A percentile compares a stretch with the other conserved stretches of the same genome.
These are phyloP conservation scores for Thelonectria rubi DNA, from an alignment of 2,329 filamentous ascomycete genomes.

Conservation along the genomic window DNA sequence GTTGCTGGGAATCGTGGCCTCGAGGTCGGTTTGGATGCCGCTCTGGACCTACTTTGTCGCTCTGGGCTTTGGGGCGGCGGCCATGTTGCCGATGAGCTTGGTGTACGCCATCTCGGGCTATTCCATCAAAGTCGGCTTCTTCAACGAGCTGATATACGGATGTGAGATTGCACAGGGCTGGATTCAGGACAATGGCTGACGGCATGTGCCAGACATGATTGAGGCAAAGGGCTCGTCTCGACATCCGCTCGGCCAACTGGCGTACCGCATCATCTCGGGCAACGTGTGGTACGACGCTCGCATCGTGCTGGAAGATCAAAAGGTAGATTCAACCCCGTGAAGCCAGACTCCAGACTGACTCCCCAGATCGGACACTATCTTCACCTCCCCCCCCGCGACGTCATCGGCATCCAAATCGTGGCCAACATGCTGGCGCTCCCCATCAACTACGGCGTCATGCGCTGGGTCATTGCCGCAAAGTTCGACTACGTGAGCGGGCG, in stretches of 20 bases:
- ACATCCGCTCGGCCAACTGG: conserved; percentile 66
- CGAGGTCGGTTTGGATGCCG: conserved; percentile 64
- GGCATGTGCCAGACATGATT: conserved; percentile 56
- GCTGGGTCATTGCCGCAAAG: conserved; percentile 67
- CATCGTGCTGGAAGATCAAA: conserved; percentile 68
- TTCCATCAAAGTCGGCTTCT: conserved; percentile 12
- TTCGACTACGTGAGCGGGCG: conserved; percentile 62
- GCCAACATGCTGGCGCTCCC: conserved; percentile 67
- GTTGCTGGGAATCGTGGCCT: conserved; percentile 60
- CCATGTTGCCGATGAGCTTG: conserved; percentile 67
- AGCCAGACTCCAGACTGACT: too few relatives aligned
- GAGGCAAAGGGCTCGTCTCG: conserved; percentile 59
- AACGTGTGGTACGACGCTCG: conserved; percentile 69
- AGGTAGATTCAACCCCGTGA: conserved; percentile 36
- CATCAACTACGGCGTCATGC: conserved; percentile 68
- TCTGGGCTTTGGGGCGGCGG: conserved; percentile 61
- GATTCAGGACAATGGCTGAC: conserved; percentile 45
- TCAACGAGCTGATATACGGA: conserved; percentile 11
- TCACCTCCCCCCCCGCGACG: conserved; percentile 65
- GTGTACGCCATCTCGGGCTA: conserved; percentile 68
- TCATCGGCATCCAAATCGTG: conserved; percentile 70
- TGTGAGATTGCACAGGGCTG: neutral
- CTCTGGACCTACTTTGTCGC: conserved; percentile 69
- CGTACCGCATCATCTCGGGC: conserved; percentile 67
- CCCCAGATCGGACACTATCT: conserved; percentile 67